These are phyloP conservation scores for Colletotrichum sp. DNA, from an alignment of 2,329 filamentous ascomycete species.

Conservation along the genomic window DNA sequence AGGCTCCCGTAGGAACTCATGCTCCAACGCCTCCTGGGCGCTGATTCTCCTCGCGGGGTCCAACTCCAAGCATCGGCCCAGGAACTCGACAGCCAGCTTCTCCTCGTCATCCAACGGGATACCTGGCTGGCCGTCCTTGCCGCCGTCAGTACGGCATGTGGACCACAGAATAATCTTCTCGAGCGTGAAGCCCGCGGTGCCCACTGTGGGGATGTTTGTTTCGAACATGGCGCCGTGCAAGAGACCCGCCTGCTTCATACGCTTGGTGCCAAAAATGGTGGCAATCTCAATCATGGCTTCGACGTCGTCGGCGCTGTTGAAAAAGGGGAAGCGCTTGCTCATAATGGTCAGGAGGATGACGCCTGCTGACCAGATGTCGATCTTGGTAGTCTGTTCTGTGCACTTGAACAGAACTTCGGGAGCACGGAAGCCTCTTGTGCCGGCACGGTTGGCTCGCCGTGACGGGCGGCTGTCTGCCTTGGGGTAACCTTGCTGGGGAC, in stretches of 20 bases:
- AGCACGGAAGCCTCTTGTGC: constrained; percentile 93
- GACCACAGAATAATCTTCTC: constrained; percentile 97
- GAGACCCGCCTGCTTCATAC: constrained; percentile 83
- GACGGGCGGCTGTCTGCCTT: constrained; percentile 89
- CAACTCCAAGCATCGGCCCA: constrained; percentile 75
- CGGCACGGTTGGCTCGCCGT: constrained; percentile 89
- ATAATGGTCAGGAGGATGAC: constrained; percentile 97
- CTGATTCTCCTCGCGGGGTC: constrained; percentile 78
- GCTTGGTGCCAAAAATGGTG: constrained; percentile 85
- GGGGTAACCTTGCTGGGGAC: constrained; percentile 73
- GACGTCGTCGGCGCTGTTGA: constrained; percentile 97
- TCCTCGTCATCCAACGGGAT: constrained; percentile 69
- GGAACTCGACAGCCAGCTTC: constrained; percentile 73
- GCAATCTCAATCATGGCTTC: constrained; percentile 98
- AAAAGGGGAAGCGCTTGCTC: constrained; percentile 93
- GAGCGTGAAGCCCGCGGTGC: constrained; percentile 81
- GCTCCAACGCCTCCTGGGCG: constrained; percentile 74
- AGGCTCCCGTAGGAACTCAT: constrained; percentile 67
- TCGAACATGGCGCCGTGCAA: constrained; percentile 93
- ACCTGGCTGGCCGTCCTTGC: constrained; percentile 48
- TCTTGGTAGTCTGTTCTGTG: constrained; percentile 89
- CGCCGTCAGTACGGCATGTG: constrained; percentile 74
- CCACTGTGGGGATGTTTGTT: constrained; percentile 90
- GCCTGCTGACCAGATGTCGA: constrained; percentile 96
- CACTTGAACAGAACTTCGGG: constrained; percentile 98